Evolutionary conservation across 352 stramenopile species (phyloP), one percentile per base, ranked within the genome.

Genomic region (Pythium oligandrum): DNA sequence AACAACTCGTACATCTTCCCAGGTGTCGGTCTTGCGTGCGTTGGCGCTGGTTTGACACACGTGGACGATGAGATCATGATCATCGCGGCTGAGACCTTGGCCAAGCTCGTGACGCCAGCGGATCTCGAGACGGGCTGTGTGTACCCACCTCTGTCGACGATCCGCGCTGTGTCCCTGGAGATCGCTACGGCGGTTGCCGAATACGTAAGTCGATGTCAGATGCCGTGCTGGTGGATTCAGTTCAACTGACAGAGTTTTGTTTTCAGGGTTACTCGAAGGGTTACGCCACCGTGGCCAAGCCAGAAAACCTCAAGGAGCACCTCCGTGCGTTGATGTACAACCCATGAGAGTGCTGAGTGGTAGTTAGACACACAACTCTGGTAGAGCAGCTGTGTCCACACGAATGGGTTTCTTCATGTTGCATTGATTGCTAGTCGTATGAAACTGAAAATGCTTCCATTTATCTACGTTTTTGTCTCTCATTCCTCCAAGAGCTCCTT

Each of bases 1-100:
- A 98, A 98, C 80, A 98, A 98, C 74, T 91, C 95, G 68, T 99
- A 98, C 73, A 90, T 99, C 60, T 99, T 99, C 78, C 95, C 96
- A 26, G 96, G 95, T 47, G 78, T 99, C 53, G 96, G 93, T 30
- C 79, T 99, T 4, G 96, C 90, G 39, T 93, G 93, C 26, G 88
- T 97, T n/a, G 73, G 95, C 4, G 89, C 75, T 36, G 86, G 78
- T 3, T 48, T 92, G 35, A 90, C 77, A 11, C 77, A 83, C 61
- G 78, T 92, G 35, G 71, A 89, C 45, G 80, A 95, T 46, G 76
- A 86, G 55, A 73, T 95, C 46, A 89, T 93, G 75, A 77, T 93
- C 59, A 86, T 90, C 49, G 83, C 80, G 4, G 83, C 83, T 37
- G 74, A 88, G 68, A 83, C 81, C 6, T 70, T 93, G 4, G 74